Evolutionary conservation across 169 alveolate species (phyloP).

Genomic region (Eimeria falciformis): DNA sequence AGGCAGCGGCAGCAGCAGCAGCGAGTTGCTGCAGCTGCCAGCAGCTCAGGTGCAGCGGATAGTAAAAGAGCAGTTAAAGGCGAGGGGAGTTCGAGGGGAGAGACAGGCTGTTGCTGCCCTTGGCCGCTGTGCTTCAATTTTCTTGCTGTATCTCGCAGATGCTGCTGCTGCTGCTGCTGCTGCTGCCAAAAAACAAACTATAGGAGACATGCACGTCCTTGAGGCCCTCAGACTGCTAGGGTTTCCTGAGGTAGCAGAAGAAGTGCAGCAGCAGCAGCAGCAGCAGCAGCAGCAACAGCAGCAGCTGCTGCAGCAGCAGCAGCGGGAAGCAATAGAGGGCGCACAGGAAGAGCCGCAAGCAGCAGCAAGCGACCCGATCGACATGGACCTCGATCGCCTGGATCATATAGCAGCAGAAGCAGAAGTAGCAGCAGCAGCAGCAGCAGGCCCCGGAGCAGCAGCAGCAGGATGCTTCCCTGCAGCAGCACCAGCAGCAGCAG

Average conservation of each 20-base stretch:
- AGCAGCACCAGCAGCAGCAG: no score
- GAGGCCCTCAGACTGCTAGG: conserved; percentile 36
- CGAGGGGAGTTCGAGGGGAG: not conserved
- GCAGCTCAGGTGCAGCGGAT: conserved; percentile 7
- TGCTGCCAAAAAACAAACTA: not conserved
- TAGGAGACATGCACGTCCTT: not conserved
- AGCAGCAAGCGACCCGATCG: no score
- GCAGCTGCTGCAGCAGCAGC: no score
- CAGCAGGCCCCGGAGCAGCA: no score
- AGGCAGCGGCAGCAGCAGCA: conserved; percentile 53
- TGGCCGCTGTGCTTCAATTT: not conserved
- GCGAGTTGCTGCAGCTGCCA: not conserved
- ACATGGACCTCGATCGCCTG: no score
- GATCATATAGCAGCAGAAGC: no score
- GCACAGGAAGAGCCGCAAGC: no score
- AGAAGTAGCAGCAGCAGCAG: no score
- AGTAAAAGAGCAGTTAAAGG: not conserved
- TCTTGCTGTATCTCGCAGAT: not conserved
- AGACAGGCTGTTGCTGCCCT: not conserved
- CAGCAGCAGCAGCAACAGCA: conserved; percentile 18
- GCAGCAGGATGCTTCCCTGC: no score
- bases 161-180: conserved; percentile 53
- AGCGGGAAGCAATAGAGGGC: no score
- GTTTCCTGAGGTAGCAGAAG: conserved; percentile 7
- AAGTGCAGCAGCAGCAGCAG: conserved; percentile 45